These are phyloP conservation scores for Vanrija sp. DNA, from an alignment of 1,284 basidiomycete species.

Conservation along the genomic window DNA sequence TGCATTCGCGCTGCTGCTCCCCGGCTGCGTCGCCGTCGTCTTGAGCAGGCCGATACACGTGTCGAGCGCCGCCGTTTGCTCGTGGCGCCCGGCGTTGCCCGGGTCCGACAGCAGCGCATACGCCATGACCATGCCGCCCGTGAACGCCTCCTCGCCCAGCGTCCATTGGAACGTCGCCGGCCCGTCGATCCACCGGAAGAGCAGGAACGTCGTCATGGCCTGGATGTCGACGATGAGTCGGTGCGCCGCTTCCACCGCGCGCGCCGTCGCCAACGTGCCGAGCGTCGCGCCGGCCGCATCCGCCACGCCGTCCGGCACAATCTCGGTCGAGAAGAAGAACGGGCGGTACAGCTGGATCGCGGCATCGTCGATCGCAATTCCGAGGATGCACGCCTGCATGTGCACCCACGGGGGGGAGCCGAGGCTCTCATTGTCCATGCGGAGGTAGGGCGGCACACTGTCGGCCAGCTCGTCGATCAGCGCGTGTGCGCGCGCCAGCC, in stretches of 20 bases:
- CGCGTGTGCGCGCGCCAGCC: not conserved
- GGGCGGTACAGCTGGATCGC: conserved; percentile 1
- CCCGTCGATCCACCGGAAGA: conserved; percentile 1
- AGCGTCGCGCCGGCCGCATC: not conserved
- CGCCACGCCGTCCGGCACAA: not conserved
- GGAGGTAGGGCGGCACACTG: not conserved
- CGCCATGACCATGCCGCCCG: not conserved
- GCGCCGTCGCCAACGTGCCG: not conserved
- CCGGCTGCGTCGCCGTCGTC: not conserved
- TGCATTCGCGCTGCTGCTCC: not conserved
- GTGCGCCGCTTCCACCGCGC: not conserved
- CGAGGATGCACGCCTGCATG: conserved; percentile 1
- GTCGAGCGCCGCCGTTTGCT: not conserved
- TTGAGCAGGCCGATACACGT: not conserved
- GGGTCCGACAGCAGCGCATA: conserved; percentile 2
- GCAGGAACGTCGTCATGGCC: not conserved
- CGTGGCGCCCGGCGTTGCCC: not conserved
- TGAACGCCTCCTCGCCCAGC: conserved; percentile 2
- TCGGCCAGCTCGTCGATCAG: not conserved
- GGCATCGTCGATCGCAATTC: not conserved
- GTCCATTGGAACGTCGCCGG: not conserved
- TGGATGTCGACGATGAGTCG: not conserved
- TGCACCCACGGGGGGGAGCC: conserved; percentile 1
- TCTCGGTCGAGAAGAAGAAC: not conserved
- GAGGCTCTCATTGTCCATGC: not conserved